phyloP scores from a whole-genome alignment of 1,139 yeast genomes.

The Scheffersomyces segobiensis region DNA sequence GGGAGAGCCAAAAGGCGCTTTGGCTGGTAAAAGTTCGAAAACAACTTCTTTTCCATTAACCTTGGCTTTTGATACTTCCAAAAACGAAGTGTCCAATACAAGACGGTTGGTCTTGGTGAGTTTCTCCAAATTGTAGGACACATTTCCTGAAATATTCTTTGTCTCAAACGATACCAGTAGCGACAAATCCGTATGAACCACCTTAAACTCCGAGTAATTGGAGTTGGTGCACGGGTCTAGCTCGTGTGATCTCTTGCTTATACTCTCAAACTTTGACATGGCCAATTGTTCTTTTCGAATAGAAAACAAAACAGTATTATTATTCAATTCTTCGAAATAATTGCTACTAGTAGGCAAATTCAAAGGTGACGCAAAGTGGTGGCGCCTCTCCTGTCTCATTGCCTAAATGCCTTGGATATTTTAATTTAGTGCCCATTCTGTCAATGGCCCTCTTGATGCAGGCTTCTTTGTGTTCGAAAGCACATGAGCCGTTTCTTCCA shows the following conservation, averaged over 20 bases:
- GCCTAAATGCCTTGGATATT: neutral
- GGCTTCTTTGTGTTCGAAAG: neutral
- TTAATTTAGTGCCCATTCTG: neutral
- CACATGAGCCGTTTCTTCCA: neutral
- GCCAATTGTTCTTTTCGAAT: neutral
- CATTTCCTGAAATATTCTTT: slow-evolving; percentile 29
- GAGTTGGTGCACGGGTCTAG: slow-evolving; percentile 19
- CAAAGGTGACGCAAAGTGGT: neutral
- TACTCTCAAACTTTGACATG: slow-evolving; percentile 1
- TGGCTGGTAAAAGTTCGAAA: slow-evolving; percentile 18
- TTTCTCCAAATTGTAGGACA: slow-evolving; percentile 21
- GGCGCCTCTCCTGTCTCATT: neutral
- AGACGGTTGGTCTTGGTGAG: slow-evolving; percentile 12
- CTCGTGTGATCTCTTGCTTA: slow-evolving; percentile 5
- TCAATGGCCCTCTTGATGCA: neutral
- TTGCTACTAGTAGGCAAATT: neutral
- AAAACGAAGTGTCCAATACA: slow-evolving; percentile 33
- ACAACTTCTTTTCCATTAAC: slow-evolving; percentile 21
- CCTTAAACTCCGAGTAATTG: slow-evolving; percentile 14
- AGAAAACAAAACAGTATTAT: neutral
- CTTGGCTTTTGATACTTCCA: slow-evolving; percentile 20
- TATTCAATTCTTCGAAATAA: neutral
- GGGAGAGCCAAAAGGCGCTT: slow-evolving; percentile 35
- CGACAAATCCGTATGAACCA: slow-evolving; percentile 24
- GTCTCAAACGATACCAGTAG: slow-evolving; percentile 30